phyloP scores from a whole-genome alignment of 345 rosid species.

The Melaleuca alternifolia region DNA sequence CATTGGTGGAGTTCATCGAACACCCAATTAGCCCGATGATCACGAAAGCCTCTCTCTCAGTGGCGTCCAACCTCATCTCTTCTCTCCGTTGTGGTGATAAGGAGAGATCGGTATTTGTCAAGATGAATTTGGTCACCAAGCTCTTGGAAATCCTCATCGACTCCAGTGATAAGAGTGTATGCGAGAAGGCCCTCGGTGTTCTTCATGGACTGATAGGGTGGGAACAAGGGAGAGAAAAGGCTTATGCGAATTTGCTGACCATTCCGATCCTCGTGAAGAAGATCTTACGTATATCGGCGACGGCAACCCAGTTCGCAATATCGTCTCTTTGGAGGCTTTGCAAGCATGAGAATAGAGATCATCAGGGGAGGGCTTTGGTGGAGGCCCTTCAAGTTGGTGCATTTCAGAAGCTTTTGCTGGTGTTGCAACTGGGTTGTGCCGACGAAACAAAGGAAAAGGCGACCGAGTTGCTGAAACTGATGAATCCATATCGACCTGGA shows the following conservation, averaged over 20 bases:
- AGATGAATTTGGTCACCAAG: constrained; percentile 19
- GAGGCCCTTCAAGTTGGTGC: constrained; percentile 48
- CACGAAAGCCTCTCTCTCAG: constrained; percentile 25
- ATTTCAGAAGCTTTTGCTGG: constrained; percentile 47
- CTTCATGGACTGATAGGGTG: constrained; percentile 20
- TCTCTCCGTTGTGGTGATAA: neutral
- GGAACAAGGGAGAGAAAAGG: constrained; percentile 24
- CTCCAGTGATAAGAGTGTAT: constrained; percentile 10
- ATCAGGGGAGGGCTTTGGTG: constrained; percentile 9
- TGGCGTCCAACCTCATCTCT: constrained; percentile 24
- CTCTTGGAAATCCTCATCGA: constrained; percentile 17
- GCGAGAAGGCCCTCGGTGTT: constrained; percentile 27
- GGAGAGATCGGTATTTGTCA: constrained; percentile 5
- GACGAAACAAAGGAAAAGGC: constrained; percentile 45
- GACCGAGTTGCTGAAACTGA: constrained; percentile 36
- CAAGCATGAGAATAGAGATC: constrained; percentile 8
- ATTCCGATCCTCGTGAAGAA: constrained; percentile 41
- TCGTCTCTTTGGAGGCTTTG: constrained; percentile 32
- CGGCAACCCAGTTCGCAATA: constrained; percentile 31
- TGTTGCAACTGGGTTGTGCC: constrained; percentile 42
- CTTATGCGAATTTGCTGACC: constrained; percentile 22
- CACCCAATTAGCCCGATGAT: constrained; percentile 12
- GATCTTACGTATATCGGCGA: constrained; percentile 19
- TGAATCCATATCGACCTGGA: constrained; percentile 46
- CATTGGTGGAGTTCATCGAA: constrained; percentile 12